These are phyloP conservation scores for Alternaria viburni DNA, from an alignment of 2,329 filamentous ascomycete genomes.

Conservation along the genomic window DNA sequence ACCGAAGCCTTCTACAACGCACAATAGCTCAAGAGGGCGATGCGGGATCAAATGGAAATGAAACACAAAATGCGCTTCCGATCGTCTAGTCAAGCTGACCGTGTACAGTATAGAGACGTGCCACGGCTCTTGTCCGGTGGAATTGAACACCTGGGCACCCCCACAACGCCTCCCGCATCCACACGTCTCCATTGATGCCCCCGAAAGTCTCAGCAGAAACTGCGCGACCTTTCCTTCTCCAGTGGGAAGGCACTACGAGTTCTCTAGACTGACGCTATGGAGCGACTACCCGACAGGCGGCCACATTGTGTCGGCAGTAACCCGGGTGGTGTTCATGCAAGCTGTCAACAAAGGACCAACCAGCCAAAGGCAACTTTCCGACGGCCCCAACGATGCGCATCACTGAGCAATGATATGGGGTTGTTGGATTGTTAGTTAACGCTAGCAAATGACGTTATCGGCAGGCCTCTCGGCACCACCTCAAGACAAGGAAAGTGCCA, in stretches of 20 bases:
- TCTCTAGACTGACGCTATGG: neutral
- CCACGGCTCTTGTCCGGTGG: neutral
- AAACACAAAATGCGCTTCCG: neutral
- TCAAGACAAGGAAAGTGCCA: slow-evolving; percentile 13
- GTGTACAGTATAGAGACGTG: neutral
- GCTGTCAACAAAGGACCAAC: slow-evolving; percentile 11
- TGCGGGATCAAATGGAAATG: neutral
- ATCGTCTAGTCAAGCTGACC: neutral
- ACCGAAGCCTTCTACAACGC: neutral
- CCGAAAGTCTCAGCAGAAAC: neutral
- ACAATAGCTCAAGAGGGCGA: neutral
- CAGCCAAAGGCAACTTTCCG: slow-evolving; percentile 1
- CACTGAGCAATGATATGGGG: slow-evolving; percentile 25
- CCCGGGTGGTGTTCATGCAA: slow-evolving; percentile 6
- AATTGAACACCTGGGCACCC: neutral
- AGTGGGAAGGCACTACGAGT: neutral
- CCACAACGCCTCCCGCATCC: neutral
- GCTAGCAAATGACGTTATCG: slow-evolving; percentile 29
- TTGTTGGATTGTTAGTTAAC: slow-evolving; percentile 11
- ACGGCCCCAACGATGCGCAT: slow-evolving; percentile 7
- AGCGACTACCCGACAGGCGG: neutral
- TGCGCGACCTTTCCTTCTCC: neutral
- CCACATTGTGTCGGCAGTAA: slow-evolving; percentile 10
- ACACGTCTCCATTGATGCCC: neutral
- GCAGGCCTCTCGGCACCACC: slow-evolving; percentile 16